Evolutionary conservation across 2,329 filamentous ascomycete genomes (phyloP).

Genomic region (Pseudogymnoascus sp.): DNA sequence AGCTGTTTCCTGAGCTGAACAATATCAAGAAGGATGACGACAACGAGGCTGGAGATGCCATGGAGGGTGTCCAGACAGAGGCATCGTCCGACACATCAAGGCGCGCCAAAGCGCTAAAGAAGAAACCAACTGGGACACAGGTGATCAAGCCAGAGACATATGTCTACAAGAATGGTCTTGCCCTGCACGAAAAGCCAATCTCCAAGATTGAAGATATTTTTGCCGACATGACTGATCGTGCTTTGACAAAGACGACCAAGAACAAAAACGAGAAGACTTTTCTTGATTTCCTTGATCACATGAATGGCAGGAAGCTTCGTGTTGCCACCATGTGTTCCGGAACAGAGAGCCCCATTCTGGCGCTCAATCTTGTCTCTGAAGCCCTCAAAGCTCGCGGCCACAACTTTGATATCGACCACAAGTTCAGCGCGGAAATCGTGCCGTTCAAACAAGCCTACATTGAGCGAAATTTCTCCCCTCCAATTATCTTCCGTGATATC

Average conservation of each 20-base stretch:
- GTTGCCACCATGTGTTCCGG: constrained; percentile 73
- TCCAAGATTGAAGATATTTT: constrained; percentile 13
- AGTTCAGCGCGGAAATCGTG: constrained; percentile 58
- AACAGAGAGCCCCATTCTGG: constrained; percentile 66
- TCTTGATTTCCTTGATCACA: constrained; percentile 28
- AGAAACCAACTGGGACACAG: neutral
- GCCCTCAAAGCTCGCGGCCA: constrained; percentile 19
- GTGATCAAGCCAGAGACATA: constrained; percentile 10
- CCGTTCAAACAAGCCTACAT: constrained; percentile 60
- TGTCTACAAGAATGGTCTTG: constrained; percentile 12
- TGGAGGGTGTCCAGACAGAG: neutral
- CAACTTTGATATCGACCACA: constrained; percentile 43
- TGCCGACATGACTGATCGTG: constrained; percentile 11
- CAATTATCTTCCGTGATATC: constrained; percentile 52
- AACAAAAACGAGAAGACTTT: constrained; percentile 19
- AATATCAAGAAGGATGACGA: neutral
- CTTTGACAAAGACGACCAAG: neutral
- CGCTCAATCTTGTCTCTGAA: constrained; percentile 49
- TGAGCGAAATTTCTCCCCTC: constrained; percentile 48
- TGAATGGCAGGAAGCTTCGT: constrained; percentile 36
- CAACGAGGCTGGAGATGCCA: neutral
- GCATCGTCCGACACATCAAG: neutral
- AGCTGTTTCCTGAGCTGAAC: neutral
- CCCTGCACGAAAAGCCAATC: constrained; percentile 10
- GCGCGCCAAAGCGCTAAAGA: neutral